Conservation (phyloP, 495 filamentous ascomycete genomes). For the Aspergillus steynii region DNA sequence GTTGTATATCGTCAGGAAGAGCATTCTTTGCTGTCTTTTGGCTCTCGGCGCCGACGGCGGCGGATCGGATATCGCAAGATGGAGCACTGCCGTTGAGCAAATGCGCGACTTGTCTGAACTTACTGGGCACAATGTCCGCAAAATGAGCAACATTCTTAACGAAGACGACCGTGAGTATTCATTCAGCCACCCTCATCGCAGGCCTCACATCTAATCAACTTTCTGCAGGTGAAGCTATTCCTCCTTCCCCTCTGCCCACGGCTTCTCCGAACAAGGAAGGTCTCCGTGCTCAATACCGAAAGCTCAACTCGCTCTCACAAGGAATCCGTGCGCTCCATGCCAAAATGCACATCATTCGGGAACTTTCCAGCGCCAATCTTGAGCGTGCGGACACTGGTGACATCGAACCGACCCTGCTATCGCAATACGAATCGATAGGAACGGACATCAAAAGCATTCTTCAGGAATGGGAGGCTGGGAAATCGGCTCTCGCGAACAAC, state of each 20-base stretch:
- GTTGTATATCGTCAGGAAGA: constrained; percentile 75
- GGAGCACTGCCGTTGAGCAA: constrained; percentile 75
- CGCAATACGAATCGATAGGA: constrained; percentile 94
- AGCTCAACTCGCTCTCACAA: constrained; percentile 82
- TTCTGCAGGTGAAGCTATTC: constrained; percentile 47
- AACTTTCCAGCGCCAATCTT: constrained; percentile 78
- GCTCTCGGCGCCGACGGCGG: constrained; percentile 85
- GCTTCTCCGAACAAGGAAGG: constrained; percentile 75
- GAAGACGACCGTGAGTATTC: constrained; percentile 76
- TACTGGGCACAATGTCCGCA: constrained; percentile 53
- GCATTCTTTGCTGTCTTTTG: constrained; percentile 82
- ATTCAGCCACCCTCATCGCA: constrained; percentile 1
- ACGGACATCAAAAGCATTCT: constrained; percentile 78
- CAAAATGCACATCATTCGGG: constrained; percentile 88
- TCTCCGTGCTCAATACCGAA: constrained; percentile 79
- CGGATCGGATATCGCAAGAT: constrained; percentile 74
- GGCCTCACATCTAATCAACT: constrained; percentile 25
- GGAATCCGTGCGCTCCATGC: constrained; percentile 92
- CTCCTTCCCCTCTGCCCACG: constrained; percentile 65
- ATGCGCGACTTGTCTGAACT: constrained; percentile 62
- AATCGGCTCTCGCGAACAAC: constrained; percentile 68
- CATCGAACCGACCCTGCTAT: constrained; percentile 71
- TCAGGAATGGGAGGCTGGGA: constrained; percentile 90
- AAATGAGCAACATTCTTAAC: constrained; percentile 67
- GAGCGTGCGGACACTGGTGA: constrained; percentile 68